Evolutionary conservation across 805 yeast genomes (phyloP), one percentile per base, ranked within the genome.

Genomic region (Cyberlindnera suaveolens): DNA sequence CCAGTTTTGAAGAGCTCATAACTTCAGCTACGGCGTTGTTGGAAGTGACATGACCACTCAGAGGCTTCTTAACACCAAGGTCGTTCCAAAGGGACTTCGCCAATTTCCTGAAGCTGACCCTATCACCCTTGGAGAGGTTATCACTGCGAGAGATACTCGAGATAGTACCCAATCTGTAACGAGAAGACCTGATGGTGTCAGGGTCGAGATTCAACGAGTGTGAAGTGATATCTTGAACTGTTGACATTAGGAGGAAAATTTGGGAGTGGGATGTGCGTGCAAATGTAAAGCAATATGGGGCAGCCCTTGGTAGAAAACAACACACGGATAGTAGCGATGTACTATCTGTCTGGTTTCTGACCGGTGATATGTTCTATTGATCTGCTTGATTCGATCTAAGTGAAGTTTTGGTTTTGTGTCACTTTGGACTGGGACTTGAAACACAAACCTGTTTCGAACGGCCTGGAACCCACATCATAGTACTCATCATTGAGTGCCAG

Each of bases 71-170:
- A n/a, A 37, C 34, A 38, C 47, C 41, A 18, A 50, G 31, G 3
- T 51, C 46, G 16, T 36, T 41, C 18, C 47, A 44, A 18, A 48
- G 43, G 1, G 45, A 48, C 31, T 35, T 52, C 6, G 56, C 56
- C 5, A 52, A 19, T 32, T 43, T 50, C 41, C 49, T 50, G 18
- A 50, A 14, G 2, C 54, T 44, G 15, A 46, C 18, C 34, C 40
- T 50, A 11, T 48, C 56, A 14, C 37, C 13, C 27, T 31, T 44
- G 6, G 40, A 14, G 16, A 27, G 23, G 9, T 20, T 27, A 29
- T 41, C 30, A 15, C 45, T 49, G n/a, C 34, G 45, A 19, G 42
- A 19, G 8, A 42, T 11, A 27, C 52, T 51, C 5, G 54, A 45
- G 10, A 27, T 29, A 30, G n/a, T 36, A 31, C 30, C 32, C 33